These are phyloP conservation scores for Vanilla planifolia DNA, from an alignment of 106 monocot species.

Conservation along the genomic window DNA sequence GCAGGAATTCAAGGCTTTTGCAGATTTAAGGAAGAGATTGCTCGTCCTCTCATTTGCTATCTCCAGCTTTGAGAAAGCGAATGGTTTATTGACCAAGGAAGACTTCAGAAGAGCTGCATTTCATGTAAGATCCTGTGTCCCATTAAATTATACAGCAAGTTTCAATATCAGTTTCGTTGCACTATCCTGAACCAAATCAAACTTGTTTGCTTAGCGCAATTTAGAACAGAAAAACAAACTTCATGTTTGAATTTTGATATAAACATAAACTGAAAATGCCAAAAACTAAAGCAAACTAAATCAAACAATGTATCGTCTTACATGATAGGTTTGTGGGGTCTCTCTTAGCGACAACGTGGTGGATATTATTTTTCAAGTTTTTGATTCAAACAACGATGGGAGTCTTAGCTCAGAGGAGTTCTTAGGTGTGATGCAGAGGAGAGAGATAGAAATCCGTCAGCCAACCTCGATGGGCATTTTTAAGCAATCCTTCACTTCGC, in stretches of 20 bases:
- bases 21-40: constrained; percentile 58
- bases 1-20: constrained; percentile 93
- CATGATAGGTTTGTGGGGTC: constrained; percentile 91
- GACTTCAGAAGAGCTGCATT: constrained; percentile 84
- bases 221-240: too few species aligned
- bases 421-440: constrained; percentile 47
- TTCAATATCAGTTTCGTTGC: too few species aligned
- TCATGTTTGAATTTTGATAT: too few species aligned
- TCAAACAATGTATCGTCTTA: too few species aligned
- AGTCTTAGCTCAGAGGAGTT: constrained; percentile 72
- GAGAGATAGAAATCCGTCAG: constrained; percentile 63
- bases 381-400: constrained; percentile 76
- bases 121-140: constrained; percentile 46
- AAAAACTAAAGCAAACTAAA: too few species aligned
- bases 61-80: constrained; percentile 75
- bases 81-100: constrained; percentile 71
- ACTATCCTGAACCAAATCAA: too few species aligned
- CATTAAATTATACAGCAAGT: too few species aligned
- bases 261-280: too few species aligned
- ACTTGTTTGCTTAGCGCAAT: too few species aligned
- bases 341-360: constrained; percentile 66
- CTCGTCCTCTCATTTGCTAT: constrained; percentile 61
- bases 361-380: constrained; percentile 76
- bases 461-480: constrained; percentile 29
- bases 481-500: constrained; percentile 37